phyloP scores from a whole-genome alignment of 495 filamentous ascomycete genomes.

The Hyaloscypha bicolor region DNA sequence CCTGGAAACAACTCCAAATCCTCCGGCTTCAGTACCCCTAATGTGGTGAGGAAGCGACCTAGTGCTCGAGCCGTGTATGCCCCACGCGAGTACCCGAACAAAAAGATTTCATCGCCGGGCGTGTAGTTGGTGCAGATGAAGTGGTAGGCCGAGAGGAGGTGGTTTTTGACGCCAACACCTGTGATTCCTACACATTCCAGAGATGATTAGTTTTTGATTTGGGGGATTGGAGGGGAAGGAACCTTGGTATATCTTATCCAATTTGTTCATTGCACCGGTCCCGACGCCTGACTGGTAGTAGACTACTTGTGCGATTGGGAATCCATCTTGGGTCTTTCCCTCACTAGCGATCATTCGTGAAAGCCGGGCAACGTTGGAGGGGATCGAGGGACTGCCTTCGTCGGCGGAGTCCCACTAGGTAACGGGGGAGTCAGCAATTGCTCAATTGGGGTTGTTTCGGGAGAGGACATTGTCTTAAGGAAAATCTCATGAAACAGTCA shows the following conservation, averaged over 20 bases:
- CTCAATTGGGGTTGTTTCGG: too few species aligned
- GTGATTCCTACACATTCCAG: neutral
- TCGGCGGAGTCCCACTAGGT: slow-evolving; percentile 40
- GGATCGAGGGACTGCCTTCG: slow-evolving; percentile 33
- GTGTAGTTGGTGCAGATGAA: slow-evolving; percentile 67
- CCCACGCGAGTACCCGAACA: slow-evolving; percentile 73
- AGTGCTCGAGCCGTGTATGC: slow-evolving; percentile 70
- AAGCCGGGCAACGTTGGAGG: slow-evolving; percentile 50
- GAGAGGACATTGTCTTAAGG: too few species aligned
- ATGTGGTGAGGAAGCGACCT: slow-evolving; percentile 58
- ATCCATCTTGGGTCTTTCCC: neutral
- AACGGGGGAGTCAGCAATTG: too few species aligned
- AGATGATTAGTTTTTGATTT: too few species aligned
- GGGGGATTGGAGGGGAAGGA: too few species aligned
- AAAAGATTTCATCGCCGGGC: slow-evolving; percentile 67
- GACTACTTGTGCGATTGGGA: slow-evolving; percentile 44
- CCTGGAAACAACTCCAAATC: slow-evolving; percentile 63
- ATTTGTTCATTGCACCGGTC: neutral
- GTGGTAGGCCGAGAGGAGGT: slow-evolving; percentile 65
- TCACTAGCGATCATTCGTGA: slow-evolving; percentile 36
- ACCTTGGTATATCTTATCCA: neutral
- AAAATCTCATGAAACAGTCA: too few species aligned
- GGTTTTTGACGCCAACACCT: slow-evolving; percentile 43
- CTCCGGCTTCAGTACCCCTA: slow-evolving; percentile 62
- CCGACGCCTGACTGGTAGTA: slow-evolving; percentile 43